Conservation (phyloP, 2,329 filamentous ascomycete species). For the Alternaria sp. region DNA sequence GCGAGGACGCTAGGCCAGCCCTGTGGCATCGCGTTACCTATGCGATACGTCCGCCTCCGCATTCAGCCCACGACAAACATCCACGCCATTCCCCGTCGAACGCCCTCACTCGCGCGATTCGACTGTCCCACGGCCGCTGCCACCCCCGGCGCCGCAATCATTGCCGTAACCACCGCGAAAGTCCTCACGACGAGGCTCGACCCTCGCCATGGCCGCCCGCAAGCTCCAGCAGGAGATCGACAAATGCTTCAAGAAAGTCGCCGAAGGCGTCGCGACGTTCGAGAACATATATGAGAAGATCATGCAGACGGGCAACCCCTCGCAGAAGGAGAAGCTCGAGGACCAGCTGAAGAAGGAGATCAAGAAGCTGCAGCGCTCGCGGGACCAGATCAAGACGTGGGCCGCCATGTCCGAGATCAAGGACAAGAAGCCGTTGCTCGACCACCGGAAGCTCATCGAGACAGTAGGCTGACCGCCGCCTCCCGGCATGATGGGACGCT, state of each 20-base stretch:
- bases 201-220: constrained; percentile 80
- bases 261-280: constrained; percentile 89
- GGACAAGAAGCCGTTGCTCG: constrained; percentile 93
- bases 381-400: constrained; percentile 99
- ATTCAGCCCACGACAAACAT: constrained; percentile 30
- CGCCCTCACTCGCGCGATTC: constrained; percentile 28
- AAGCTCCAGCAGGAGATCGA: constrained; percentile 99
- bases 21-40: constrained; percentile 29
- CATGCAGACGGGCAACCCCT: constrained; percentile 85
- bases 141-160: constrained; percentile 19
- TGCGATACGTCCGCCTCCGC: constrained; percentile 35
- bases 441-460: constrained; percentile 95
- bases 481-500: constrained; percentile 29
- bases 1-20: constrained; percentile 28
- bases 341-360: constrained; percentile 99
- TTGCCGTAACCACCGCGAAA: constrained; percentile 17
- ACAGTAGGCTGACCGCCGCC: constrained; percentile 67
- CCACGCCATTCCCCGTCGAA: constrained; percentile 18
- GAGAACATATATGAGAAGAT: constrained; percentile 98
- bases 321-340: constrained; percentile 97
- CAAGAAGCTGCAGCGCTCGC: constrained; percentile 97
- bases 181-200: constrained; percentile 43
- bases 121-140: constrained; percentile 10
- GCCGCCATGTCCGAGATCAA: constrained; percentile 98
- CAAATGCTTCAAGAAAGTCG: constrained; percentile 99